phyloP scores from a whole-genome alignment of 129 eudicot genomes.

The Scalesia atractyloides region DNA sequence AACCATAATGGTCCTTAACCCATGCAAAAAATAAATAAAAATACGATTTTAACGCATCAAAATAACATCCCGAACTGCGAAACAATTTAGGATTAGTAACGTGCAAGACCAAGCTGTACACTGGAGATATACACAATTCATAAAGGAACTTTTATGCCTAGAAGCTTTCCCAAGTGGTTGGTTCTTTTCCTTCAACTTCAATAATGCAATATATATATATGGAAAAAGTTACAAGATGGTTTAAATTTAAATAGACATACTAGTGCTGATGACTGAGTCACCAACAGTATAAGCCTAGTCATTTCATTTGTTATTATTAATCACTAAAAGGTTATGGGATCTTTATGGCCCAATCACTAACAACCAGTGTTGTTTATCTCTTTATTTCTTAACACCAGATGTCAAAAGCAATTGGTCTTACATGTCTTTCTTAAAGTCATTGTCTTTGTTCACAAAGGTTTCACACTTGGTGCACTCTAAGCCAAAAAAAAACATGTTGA shows the following conservation, averaged over 20 bases:
- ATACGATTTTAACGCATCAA: too few species aligned
- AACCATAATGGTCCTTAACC: too few species aligned
- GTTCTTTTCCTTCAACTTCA: slow-evolving; percentile 29
- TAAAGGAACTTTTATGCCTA: background rate
- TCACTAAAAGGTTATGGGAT: slow-evolving; percentile 15
- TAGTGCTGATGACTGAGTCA: background rate
- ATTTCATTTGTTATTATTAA: background rate
- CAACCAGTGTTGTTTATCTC: background rate
- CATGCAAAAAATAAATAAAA: too few species aligned
- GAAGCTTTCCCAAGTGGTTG: background rate
- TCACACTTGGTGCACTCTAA: slow-evolving; percentile 2
- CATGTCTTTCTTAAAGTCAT: background rate
- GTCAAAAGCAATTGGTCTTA: background rate
- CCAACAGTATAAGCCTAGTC: slow-evolving; percentile 15
- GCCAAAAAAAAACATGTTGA: too few species aligned
- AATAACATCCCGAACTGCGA: too few species aligned
- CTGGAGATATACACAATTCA: background rate
- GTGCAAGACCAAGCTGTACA: too few species aligned
- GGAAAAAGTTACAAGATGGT: slow-evolving; percentile 8
- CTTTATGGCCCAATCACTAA: slow-evolving; percentile 7
- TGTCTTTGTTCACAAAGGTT: background rate
- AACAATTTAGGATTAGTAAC: too few species aligned
- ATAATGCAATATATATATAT: background rate
- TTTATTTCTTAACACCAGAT: background rate
- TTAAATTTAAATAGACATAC: background rate